Evolutionary conservation across 2,329 filamentous ascomycete genomes (phyloP), one percentile per base, ranked within the genome.

Genomic region (Aspergillus glaucus): DNA sequence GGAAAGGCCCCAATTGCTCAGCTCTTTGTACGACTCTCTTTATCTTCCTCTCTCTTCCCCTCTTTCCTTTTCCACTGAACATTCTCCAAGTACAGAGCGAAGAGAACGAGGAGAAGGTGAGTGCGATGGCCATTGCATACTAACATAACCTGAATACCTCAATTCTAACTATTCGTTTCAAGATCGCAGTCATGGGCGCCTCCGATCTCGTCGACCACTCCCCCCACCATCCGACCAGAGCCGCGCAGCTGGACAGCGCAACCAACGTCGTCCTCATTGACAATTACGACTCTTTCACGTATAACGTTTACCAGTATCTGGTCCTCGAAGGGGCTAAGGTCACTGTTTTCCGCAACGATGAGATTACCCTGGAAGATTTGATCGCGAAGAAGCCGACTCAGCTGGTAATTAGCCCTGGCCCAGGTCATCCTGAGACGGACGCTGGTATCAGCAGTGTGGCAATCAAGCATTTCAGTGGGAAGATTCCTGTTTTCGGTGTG

Each of bases 231-330:
- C 87, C 88, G 51, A 80, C 86, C 55, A 85, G 86, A 46, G 84
- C 85, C 26, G 76, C 84, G 46, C 83, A 84, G 32, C 77, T 96
- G 46, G 69, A 85, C 21, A 90, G 84, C 45, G 93, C 93, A 22
- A 87, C 86, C 49, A 97, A 97, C 70, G 79, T 98, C 50, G 81
- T 98, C 54, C 79, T 98, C 55, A 96, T 98, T 62, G 93, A 98
- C 77, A 98, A 98, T 73, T 98, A 97, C 71, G 93, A 98, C 71
- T 97, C 93, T 3, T 98, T 98, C 70, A 96, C 92, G 50, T 98
- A 91, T 89, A 98, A 98, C 65, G 89, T 98, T 50, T 98, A 97
- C 70, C 94, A 98, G 70, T 98, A 98, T 64, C 82, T 98, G 1
- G 86, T 92, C 6, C 83, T 98, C n/a, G 93, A 97, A 68, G 93